Base-by-base conservation (phyloP, 2,329 filamentous ascomycete genomes). In the Penicillium fuscoglaucum region DNA sequence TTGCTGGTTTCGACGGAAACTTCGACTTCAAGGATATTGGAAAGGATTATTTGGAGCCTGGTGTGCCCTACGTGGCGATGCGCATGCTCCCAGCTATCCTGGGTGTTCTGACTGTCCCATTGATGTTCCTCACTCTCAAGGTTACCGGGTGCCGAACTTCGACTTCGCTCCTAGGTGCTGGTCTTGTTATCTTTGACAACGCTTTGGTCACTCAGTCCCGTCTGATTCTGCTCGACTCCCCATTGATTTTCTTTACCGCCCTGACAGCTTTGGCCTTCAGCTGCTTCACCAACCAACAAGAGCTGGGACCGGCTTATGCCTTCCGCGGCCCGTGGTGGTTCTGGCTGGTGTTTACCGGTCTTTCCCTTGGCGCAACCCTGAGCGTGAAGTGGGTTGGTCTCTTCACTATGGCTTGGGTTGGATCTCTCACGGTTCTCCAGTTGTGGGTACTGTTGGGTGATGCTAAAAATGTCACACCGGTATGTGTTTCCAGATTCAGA, bases 21-120 rank as follows among this genome's bases (percentile, higher is more conserved):
- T 99, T 99, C 74, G 95, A 98, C 76, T 99, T 99, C 83, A 99
- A 98, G 82, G 93, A 99, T 68, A 99, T 99, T 78, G 95, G 95
- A 77, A 97, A 98, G 80, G 95, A 99, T 76, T 99, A 99, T 74
- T 75, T 98, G 63, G 95, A 96, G 79, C 92, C 95, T 4, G 87
- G 87, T 53, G 95, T 99, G 55, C 95, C 95, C 44, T 99, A 99
- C 77, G 95, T 99, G 56, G 90, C 95, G 56, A 99, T 99, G 95
- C 90, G 95, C 74, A 78, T 98, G 78, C 87, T 96, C 66, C 93
- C 95, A 40, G 95, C 95, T 55, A 80, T 98, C 64, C 89, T 92
- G 68, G 95, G 95, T 73, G 88, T 98, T 59, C 78, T 96, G 56
- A 86, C 96, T 39, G 91, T 96, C 52, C 93, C 95, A 12, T 90